A percentile compares a stretch with the other conserved stretches of the same genome.
phyloP scores from a whole-genome alignment of 352 stramenopile genomes.

The Pythium chondricola region DNA sequence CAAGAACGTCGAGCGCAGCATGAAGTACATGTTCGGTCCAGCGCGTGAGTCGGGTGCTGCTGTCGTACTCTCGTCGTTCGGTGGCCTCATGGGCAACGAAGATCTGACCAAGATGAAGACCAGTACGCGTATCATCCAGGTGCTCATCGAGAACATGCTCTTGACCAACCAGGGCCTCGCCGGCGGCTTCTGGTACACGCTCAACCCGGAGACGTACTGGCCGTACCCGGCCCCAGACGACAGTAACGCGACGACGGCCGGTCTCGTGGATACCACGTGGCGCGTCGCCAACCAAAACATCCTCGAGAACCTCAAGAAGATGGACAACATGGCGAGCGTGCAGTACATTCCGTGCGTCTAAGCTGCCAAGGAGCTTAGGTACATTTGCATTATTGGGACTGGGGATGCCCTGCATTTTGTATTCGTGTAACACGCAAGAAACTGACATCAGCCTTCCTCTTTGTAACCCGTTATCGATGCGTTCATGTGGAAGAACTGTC shows the following conservation, averaged over 20 bases:
- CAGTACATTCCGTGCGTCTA: conserved; percentile 66
- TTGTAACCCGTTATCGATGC: too few species aligned
- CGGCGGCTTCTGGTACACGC: conserved; percentile 73
- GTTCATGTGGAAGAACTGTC: too few species aligned
- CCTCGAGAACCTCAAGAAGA: conserved; percentile 43
- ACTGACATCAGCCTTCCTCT: too few species aligned
- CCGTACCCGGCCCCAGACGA: conserved; percentile 67
- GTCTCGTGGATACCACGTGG: conserved; percentile 72
- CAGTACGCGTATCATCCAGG: conserved; percentile 62
- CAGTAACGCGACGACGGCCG: conserved; percentile 38
- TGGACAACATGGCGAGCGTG: conserved; percentile 63
- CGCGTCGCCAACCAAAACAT: conserved; percentile 64
- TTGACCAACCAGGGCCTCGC: conserved; percentile 41
- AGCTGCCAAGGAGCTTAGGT: conserved; percentile 3
- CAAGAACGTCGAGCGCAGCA: conserved; percentile 62
- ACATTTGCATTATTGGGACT: conserved; percentile 14
- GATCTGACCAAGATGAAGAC: conserved; percentile 56
- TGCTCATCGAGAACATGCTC: conserved; percentile 61
- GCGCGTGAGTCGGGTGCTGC: conserved; percentile 53
- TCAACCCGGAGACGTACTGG: conserved; percentile 79
- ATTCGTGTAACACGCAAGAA: too few species aligned
- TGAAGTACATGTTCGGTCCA: conserved; percentile 78
- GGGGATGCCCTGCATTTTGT: conserved; percentile 14
- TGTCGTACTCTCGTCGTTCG: conserved; percentile 78
- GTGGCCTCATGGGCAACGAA: conserved; percentile 53